phyloP scores from a whole-genome alignment of 2,329 filamentous ascomycete species.

The Claviceps purpurea region DNA sequence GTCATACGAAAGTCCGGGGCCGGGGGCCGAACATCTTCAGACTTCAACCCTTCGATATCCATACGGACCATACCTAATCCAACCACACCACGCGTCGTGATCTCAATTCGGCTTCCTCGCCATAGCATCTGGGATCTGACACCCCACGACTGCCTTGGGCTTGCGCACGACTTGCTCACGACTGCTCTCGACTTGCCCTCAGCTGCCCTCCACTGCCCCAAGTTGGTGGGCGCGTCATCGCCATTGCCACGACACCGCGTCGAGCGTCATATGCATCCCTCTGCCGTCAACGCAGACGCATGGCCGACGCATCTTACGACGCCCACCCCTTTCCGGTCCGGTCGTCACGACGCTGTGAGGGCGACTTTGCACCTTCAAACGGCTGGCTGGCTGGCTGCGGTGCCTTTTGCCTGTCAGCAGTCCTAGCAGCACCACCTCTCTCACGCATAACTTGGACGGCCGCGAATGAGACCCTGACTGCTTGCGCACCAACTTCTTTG shows the following conservation, averaged over 20 bases:
- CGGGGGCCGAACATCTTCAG: constrained; percentile 1
- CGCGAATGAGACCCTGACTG: constrained; percentile 3
- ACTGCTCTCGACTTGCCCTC: neutral
- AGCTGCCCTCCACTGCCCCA: neutral
- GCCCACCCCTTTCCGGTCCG: neutral
- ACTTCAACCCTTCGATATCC: neutral
- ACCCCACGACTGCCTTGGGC: neutral
- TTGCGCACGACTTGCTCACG: no score
- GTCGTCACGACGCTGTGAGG: neutral
- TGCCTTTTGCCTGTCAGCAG: neutral
- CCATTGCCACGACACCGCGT: neutral
- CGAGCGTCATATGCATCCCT: neutral
- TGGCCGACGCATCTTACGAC: neutral
- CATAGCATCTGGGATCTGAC: neutral
- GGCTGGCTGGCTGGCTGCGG: neutral
- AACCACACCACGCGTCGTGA: neutral
- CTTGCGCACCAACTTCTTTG: constrained; percentile 1
- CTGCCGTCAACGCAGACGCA: neutral
- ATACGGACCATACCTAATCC: neutral
- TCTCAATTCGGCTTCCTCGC: neutral
- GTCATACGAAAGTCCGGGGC: neutral
- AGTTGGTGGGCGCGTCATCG: neutral
- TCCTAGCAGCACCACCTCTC: neutral
- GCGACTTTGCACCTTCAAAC: neutral
- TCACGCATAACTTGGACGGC: neutral